These are phyloP conservation scores for Phialophora expanda DNA, from an alignment of 2,329 filamentous ascomycete genomes.

Conservation along the genomic window DNA sequence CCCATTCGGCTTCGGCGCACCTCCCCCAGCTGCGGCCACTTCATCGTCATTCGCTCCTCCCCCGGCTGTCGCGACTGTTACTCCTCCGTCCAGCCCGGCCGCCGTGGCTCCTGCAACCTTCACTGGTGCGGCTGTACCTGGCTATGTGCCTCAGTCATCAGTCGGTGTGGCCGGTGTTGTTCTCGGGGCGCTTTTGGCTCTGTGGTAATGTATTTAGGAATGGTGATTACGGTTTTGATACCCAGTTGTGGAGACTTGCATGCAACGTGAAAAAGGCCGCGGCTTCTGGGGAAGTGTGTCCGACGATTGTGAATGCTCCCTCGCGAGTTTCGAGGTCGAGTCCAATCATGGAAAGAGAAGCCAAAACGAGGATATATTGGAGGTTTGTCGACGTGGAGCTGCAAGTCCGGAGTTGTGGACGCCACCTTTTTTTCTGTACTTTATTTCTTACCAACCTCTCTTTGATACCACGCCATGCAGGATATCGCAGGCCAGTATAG, in stretches of 20 bases:
- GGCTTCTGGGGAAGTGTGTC: constrained; percentile 7
- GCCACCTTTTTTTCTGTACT: constrained; percentile 11
- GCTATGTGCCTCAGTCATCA: constrained; percentile 24
- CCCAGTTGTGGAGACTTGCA: constrained; percentile 8
- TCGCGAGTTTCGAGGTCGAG: constrained; percentile 19
- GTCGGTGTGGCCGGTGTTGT: constrained; percentile 28
- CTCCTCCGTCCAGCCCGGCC: constrained; percentile 19
- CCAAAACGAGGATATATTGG: neutral
- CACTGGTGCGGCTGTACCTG: constrained; percentile 31
- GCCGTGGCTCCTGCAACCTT: constrained; percentile 34
- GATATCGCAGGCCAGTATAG: constrained; percentile 14
- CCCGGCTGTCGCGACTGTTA: constrained; percentile 19
- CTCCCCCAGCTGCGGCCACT: constrained; percentile 9
- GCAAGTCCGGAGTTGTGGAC: constrained; percentile 5
- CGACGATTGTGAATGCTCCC: neutral
- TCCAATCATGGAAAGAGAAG: neutral
- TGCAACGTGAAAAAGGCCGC: neutral
- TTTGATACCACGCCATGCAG: constrained; percentile 19
- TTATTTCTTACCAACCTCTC: constrained; percentile 12
- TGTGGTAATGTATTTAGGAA: constrained; percentile 29
- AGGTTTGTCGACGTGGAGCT: neutral
- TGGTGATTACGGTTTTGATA: neutral
- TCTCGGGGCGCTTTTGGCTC: constrained; percentile 31
- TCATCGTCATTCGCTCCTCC: constrained; percentile 5
- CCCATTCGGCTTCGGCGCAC: constrained; percentile 14